Percentiles rank a stretch among this genome's conserved stretches.
phyloP scores from a whole-genome alignment of 1,284 basidiomycete species.

The Microbotryum intermedium region DNA sequence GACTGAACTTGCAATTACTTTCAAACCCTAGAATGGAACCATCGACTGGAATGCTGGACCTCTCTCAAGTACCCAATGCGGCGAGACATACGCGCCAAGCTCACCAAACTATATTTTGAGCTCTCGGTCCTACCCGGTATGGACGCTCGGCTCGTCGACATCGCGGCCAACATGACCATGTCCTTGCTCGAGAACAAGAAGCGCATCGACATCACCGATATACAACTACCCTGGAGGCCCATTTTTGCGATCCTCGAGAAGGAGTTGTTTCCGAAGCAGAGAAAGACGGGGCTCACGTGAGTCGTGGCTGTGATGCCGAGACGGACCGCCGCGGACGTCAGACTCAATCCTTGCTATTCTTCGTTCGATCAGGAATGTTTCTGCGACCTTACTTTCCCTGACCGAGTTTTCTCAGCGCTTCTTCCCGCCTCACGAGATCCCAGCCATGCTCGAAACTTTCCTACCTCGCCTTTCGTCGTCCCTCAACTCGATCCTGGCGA shows the following conservation, averaged over 20 bases:
- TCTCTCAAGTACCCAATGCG: slow-evolving; percentile 79
- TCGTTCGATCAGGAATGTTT: slow-evolving; percentile 55
- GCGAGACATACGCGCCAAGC: slow-evolving; percentile 61
- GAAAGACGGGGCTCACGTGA: slow-evolving; percentile 71
- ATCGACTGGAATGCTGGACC: slow-evolving; percentile 50
- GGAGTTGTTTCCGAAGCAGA: slow-evolving; percentile 72
- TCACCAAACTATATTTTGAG: slow-evolving; percentile 78
- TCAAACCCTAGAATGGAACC: slow-evolving; percentile 49
- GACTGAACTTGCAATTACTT: neutral
- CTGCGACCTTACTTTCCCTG: slow-evolving; percentile 76
- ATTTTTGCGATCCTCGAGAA: slow-evolving; percentile 69
- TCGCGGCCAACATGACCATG: slow-evolving; percentile 64
- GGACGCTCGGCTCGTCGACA: slow-evolving; percentile 59
- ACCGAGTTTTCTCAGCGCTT: slow-evolving; percentile 74
- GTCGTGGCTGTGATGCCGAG: slow-evolving; percentile 32
- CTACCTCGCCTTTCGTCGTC: slow-evolving; percentile 48
- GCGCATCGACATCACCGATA: slow-evolving; percentile 65
- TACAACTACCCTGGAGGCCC: slow-evolving; percentile 81
- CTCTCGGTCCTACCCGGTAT: slow-evolving; percentile 63
- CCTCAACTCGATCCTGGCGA: slow-evolving; percentile 58
- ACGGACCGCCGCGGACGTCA: slow-evolving; percentile 12
- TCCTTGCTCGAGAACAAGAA: slow-evolving; percentile 63
- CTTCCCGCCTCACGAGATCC: slow-evolving; percentile 79
- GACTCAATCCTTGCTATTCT: slow-evolving; percentile 7
- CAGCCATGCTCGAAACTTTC: slow-evolving; percentile 78